Conservation (phyloP, 495 filamentous ascomycete genomes). For the Hyaloscypha hepaticicola region DNA sequence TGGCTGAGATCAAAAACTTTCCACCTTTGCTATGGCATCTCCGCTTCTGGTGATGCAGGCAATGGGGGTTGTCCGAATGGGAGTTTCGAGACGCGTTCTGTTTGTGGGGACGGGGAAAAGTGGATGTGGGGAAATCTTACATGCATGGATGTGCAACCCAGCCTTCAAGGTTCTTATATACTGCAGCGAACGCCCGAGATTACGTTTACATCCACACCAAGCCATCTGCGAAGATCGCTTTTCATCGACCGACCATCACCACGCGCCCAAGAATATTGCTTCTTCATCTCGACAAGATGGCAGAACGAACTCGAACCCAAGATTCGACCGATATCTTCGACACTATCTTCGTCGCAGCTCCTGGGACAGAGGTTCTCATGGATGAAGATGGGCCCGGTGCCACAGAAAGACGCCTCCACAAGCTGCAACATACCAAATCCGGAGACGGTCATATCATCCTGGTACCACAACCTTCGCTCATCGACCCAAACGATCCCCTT, state of each 20-base stretch:
- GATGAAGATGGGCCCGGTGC: slow-evolving; percentile 7
- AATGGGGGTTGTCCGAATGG: background rate
- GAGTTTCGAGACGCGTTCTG: background rate
- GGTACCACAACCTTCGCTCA: slow-evolving; percentile 35
- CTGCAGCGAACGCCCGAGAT: too few relatives aligned
- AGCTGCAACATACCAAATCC: slow-evolving; percentile 14
- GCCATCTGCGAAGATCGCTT: too few relatives aligned
- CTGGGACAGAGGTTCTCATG: slow-evolving; percentile 20
- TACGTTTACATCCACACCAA: too few relatives aligned
- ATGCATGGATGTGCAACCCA: too few relatives aligned
- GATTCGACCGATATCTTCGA: background rate
- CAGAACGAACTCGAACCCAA: background rate
- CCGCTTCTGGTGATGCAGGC: too few relatives aligned
- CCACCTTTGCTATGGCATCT: too few relatives aligned
- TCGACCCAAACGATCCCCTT: slow-evolving; percentile 40
- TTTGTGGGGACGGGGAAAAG: slow-evolving; percentile 1
- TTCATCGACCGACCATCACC: too few relatives aligned
- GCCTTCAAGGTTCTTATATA: too few relatives aligned
- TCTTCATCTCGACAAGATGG: background rate
- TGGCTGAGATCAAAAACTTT: background rate
- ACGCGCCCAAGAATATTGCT: too few relatives aligned
- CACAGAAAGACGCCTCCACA: slow-evolving; percentile 3
- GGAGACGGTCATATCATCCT: slow-evolving; percentile 31
- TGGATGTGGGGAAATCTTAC: slow-evolving; percentile 13
- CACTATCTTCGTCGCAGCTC: slow-evolving; percentile 8